Conservation (phyloP, 2,329 filamentous ascomycete species). For the Chaetoscypha palmicola region DNA sequence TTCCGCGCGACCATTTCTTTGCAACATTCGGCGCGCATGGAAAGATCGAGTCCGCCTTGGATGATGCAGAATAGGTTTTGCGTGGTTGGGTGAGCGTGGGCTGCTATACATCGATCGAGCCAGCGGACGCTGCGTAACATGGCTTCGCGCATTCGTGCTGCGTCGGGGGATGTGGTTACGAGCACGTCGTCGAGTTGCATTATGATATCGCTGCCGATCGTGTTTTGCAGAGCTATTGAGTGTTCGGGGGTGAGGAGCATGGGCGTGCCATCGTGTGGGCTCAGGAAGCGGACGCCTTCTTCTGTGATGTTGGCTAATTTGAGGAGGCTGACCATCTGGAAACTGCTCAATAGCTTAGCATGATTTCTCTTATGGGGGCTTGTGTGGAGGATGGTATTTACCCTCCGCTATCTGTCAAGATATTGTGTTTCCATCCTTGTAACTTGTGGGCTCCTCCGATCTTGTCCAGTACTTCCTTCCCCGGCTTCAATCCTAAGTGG, state of each 20-base stretch:
- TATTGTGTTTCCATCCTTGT: slow-evolving; percentile 92
- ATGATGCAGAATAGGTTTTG: slow-evolving; percentile 99
- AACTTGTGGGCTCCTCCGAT: slow-evolving; percentile 90
- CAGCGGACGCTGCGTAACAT: slow-evolving; percentile 93
- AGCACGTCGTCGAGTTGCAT: slow-evolving; percentile 99
- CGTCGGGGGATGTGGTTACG: slow-evolving; percentile 88
- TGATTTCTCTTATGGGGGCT: too few relatives aligned
- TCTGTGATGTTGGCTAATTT: slow-evolving; percentile 92
- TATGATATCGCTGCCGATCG: slow-evolving; percentile 96
- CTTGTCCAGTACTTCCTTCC: slow-evolving; percentile 78
- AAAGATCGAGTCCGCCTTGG: slow-evolving; percentile 85
- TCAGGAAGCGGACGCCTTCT: slow-evolving; percentile 88
- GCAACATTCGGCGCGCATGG: slow-evolving; percentile 78
- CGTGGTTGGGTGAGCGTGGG: slow-evolving; percentile 71
- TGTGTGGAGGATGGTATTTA: slow-evolving; percentile 39
- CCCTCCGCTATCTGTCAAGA: slow-evolving; percentile 77
- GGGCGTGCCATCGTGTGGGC: slow-evolving; percentile 86
- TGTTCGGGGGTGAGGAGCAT: slow-evolving; percentile 98
- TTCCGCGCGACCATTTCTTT: slow-evolving; percentile 79
- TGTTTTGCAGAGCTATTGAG: slow-evolving; percentile 92
- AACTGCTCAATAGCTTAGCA: slow-evolving; percentile 46
- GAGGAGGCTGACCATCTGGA: slow-evolving; percentile 97
- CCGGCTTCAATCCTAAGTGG: slow-evolving; percentile 89
- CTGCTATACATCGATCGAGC: slow-evolving; percentile 90
- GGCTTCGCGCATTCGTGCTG: slow-evolving; percentile 80